These are phyloP conservation scores for Xylariaceae sp. DNA, from an alignment of 2,329 filamentous ascomycete species.

Conservation along the genomic window DNA sequence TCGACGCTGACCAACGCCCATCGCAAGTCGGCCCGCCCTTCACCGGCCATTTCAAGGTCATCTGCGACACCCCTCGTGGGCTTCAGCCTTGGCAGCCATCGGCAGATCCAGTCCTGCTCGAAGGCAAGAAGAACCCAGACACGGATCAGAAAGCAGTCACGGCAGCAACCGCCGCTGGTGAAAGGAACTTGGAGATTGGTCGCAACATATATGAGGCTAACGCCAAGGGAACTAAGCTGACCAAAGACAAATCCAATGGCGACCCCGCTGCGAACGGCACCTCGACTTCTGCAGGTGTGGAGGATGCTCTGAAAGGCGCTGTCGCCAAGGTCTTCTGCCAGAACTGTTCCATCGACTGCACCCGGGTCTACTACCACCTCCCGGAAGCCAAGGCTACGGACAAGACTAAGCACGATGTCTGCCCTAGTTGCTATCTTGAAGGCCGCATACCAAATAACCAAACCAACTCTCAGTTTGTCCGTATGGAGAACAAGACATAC, in stretches of 20 bases:
- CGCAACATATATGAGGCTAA: conserved; percentile 95
- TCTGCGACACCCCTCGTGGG: conserved; percentile 91
- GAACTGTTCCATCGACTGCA: conserved; percentile 89
- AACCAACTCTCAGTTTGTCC: conserved; percentile 76
- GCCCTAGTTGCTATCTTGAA: conserved; percentile 86
- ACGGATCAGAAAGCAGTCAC: conserved; percentile 74
- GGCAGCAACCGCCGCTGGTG: conserved; percentile 66
- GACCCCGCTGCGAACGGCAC: conserved; percentile 69
- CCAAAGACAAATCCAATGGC: conserved; percentile 72
- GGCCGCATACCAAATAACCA: conserved; percentile 79
- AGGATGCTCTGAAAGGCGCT: conserved; percentile 64
- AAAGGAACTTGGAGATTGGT: conserved; percentile 87
- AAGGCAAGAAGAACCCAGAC: conserved; percentile 58
- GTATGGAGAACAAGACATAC: conserved; percentile 85
- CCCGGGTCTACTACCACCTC: conserved; percentile 60
- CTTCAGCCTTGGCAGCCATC: conserved; percentile 94
- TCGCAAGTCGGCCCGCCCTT: conserved; percentile 96
- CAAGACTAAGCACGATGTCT: conserved; percentile 80
- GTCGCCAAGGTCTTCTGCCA: conserved; percentile 76
- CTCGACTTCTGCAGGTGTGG: conserved; percentile 41
- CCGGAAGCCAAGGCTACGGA: conserved; percentile 53
- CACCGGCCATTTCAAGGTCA: conserved; percentile 94
- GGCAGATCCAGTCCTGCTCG: conserved; percentile 65
- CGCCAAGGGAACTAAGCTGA: conserved; percentile 72
- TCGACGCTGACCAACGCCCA: conserved; percentile 91